Evolutionary conservation across 2,329 filamentous ascomycete genomes (phyloP), one percentile per base, ranked within the genome.

Genomic region (Drechslera avenae): DNA sequence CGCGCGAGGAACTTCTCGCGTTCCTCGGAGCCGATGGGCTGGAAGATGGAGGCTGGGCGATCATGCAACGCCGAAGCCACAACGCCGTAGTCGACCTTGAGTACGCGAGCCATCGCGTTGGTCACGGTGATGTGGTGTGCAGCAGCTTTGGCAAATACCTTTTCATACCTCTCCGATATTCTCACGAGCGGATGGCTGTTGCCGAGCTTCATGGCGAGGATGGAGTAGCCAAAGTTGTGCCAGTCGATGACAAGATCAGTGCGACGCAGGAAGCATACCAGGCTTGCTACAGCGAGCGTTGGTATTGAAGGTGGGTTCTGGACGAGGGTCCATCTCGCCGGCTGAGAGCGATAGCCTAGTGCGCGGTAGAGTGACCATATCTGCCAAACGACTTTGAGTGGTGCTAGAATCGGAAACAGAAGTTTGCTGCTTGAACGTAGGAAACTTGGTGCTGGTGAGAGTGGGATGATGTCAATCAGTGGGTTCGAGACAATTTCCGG

Each of bases 221-320:
- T 96, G 7, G 91, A 93, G 81, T 93, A 96, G 62, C 93, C 94
- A 74, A 97, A 97, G 75, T 99, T 99, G 78, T 99, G 94, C 94
- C 94, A 99, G 78, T 99, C 94, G 47, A 97, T 89, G 54, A 97
- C 81, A 3, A 99, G 82, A 49, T 84, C 84, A 32, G 90, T 96
- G 62, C 90, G 87, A 41, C 94, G 87, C 42, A 96, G 73, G 61
- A 86, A 83, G 64, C 89, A 90, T 39, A 90, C 80, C 3, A 92
- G 55, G 17, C 86, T 80, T 13, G 90, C 88, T 31, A 97, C 79
- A 43, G 87, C 83, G 17, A 99, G 83, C 0, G 91, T 96, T 0
- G 94, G 94, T 52, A 97, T 96, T 0, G 93, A 94, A 0, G 94
- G 94, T 5, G 94, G 94, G 64, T 97, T 99, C 81, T 90, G 89